Evolutionary conservation across 2,329 filamentous ascomycete genomes (phyloP).

Genomic region (Sclerotinia minor): DNA sequence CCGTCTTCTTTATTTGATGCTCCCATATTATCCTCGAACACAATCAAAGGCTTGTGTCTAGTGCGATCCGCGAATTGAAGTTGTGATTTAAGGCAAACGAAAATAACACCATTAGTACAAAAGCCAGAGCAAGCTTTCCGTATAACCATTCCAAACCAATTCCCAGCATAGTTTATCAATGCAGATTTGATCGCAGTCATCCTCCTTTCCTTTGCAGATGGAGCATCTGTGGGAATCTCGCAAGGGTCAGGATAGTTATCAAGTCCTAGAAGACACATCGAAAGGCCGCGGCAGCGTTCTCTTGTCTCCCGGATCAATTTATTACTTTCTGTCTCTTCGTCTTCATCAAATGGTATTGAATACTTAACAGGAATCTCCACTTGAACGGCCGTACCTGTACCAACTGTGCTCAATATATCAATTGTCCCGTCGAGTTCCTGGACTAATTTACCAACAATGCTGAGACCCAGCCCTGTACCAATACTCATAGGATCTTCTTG

Average conservation of each 20-base stretch:
- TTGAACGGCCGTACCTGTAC: constrained; percentile 55
- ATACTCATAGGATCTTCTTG: constrained; percentile 62
- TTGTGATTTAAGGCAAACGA: constrained; percentile 29
- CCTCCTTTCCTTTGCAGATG: constrained; percentile 24
- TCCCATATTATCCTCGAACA: constrained; percentile 30
- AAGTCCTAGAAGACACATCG: constrained; percentile 32
- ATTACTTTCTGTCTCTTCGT: background rate
- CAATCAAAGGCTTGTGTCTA: constrained; percentile 28
- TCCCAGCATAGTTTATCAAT: constrained; percentile 25
- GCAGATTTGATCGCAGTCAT: constrained; percentile 30
- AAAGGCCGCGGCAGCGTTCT: constrained; percentile 26
- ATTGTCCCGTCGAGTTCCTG: constrained; percentile 60
- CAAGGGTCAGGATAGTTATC: constrained; percentile 27
- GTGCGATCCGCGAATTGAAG: constrained; percentile 16
- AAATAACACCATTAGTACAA: constrained; percentile 24
- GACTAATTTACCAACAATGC: constrained; percentile 61
- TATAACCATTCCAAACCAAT: constrained; percentile 34
- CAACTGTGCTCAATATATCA: constrained; percentile 54
- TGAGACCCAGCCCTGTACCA: constrained; percentile 62
- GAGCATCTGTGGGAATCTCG: constrained; percentile 26
- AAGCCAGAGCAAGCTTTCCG: constrained; percentile 23
- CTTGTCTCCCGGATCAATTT: constrained; percentile 26
- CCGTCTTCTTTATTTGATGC: constrained; percentile 21
- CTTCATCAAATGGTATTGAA: background rate
- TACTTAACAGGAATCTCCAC: constrained; percentile 46